Percentiles rank a stretch among this genome's conserved stretches.
Conservation (phyloP, 345 rosid species). For the Atalantia buxifolia region DNA sequence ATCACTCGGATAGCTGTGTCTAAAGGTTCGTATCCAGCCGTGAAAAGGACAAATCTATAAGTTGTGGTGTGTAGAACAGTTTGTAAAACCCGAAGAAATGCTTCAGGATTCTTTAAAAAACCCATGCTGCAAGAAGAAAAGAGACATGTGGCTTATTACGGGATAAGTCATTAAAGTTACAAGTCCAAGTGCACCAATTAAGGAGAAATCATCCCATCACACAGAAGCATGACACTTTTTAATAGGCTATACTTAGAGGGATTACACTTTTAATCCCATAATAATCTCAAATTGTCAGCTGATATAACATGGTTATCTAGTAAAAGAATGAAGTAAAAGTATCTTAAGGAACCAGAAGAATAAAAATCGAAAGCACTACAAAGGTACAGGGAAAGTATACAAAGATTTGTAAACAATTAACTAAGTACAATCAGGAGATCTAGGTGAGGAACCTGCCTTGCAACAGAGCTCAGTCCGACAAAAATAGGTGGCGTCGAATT, state of each 20-base stretch:
- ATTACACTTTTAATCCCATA: background rate
- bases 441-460: constrained; percentile 52
- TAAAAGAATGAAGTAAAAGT: background rate
- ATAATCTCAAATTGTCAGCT: background rate
- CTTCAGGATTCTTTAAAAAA: constrained; percentile 44
- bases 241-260: background rate
- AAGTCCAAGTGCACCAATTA: background rate
- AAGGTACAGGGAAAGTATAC: background rate
- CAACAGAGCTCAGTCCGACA: constrained; percentile 72
- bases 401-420: background rate
- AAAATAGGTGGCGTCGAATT: constrained; percentile 52
- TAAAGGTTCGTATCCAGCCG: constrained; percentile 31
- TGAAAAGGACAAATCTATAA: constrained; percentile 54
- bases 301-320: background rate
- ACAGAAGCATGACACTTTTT: background rate
- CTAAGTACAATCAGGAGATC: background rate
- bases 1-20: constrained; percentile 28
- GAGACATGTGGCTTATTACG: constrained; percentile 4
- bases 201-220: background rate
- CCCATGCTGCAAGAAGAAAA: constrained; percentile 51
- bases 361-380: background rate
- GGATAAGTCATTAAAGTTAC: background rate
- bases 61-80: constrained; percentile 35
- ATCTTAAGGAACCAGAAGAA: background rate
- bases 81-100: constrained; percentile 47